Conservation (phyloP, 139 green algal species). For the Mychonastes homosphaera region DNA sequence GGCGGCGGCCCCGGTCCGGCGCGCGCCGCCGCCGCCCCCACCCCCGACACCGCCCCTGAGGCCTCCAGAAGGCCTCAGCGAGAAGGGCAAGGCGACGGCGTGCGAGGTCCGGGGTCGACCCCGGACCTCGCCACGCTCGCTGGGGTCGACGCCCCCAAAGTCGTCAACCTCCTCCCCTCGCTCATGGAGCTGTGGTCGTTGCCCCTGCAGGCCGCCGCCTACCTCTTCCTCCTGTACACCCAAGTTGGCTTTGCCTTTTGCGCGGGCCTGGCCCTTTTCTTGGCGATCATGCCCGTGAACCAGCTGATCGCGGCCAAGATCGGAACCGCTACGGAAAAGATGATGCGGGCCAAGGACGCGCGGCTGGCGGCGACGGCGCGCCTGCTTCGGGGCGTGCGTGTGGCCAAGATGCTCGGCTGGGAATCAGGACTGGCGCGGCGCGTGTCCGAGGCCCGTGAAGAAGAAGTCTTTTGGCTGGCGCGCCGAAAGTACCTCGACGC, state of each 20-base stretch:
- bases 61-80: no score
- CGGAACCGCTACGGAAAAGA: constrained; percentile 17
- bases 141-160: constrained; percentile 55
- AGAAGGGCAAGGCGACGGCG: no score
- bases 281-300: constrained; percentile 78
- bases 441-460: background rate
- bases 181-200: constrained; percentile 77
- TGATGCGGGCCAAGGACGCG: constrained; percentile 73
- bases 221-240: constrained; percentile 65
- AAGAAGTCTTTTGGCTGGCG: background rate
- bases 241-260: constrained; percentile 73
- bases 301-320: constrained; percentile 56
- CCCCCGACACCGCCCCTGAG: no score
- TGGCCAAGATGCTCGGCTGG: constrained; percentile 54
- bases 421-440: constrained; percentile 20
- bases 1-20: no score
- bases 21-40: no score
- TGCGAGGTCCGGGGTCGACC: no score
- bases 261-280: constrained; percentile 57
- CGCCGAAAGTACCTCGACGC: constrained; percentile 85
- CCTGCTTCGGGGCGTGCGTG: constrained; percentile 38
- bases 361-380: constrained; percentile 36
- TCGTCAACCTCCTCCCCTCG: constrained; percentile 56
- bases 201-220: constrained; percentile 64
- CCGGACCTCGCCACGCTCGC: constrained; percentile 38